A percentile compares a stretch with the other conserved stretches of the same genome.
phyloP scores from a whole-genome alignment of 2,329 filamentous ascomycete genomes.

The Raffaelea albimanens region DNA sequence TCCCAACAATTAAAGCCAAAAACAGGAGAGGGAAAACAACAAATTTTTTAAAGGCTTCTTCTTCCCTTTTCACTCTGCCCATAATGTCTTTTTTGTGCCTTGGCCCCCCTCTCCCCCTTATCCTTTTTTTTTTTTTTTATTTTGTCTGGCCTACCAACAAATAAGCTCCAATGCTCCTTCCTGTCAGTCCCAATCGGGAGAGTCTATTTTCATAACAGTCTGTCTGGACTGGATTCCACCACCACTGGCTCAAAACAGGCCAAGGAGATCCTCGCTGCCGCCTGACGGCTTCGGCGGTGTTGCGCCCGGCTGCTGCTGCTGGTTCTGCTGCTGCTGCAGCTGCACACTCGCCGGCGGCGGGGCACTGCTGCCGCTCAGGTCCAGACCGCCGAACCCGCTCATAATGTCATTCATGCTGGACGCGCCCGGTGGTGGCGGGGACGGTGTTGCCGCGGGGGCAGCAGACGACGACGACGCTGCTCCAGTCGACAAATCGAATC shows the following conservation, averaged over 20 bases:
- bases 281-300: constrained; percentile 35
- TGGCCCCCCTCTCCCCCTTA: not conserved
- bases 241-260: constrained; percentile 33
- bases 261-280: constrained; percentile 50
- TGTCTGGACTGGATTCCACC: too few species aligned
- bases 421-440: constrained; percentile 14
- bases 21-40: not conserved
- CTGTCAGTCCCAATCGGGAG: too few species aligned
- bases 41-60: too few species aligned
- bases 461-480: constrained; percentile 23
- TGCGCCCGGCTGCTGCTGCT: constrained; percentile 13
- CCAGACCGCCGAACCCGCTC: constrained; percentile 77
- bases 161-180: too few species aligned
- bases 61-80: too few species aligned
- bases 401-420: constrained; percentile 74
- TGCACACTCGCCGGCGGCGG: constrained; percentile 57
- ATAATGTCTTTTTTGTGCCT: too few species aligned
- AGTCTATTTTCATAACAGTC: too few species aligned
- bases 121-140: not conserved
- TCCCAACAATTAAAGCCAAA: constrained; percentile 1
- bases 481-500: not conserved
- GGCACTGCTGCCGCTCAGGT: constrained; percentile 57
- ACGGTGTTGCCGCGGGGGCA: constrained; percentile 15
- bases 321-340: constrained; percentile 31
- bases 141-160: not conserved